Conservation (phyloP, 305 asterid genomes). For the Fraxinus sp. region DNA sequence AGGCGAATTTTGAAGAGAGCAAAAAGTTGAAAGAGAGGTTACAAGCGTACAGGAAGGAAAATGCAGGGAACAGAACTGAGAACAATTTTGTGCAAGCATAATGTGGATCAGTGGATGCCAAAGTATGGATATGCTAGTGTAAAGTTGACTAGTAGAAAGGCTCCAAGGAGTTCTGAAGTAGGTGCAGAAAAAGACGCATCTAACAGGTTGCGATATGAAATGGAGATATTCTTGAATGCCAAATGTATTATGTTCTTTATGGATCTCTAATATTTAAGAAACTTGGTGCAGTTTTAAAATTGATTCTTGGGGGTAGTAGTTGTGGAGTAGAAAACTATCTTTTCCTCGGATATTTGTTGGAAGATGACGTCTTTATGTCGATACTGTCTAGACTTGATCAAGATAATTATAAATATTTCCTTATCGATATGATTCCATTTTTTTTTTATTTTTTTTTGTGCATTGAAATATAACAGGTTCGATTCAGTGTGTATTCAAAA, state of each 20-base stretch:
- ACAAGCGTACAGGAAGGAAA: constrained; percentile 53
- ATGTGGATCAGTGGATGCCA: background rate
- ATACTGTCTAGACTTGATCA: background rate
- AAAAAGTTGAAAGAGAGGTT: constrained; percentile 67
- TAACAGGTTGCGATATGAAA: background rate
- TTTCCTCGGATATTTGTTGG: background rate
- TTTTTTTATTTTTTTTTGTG: background rate
- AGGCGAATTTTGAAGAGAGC: constrained; percentile 85
- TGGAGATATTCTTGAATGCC: background rate
- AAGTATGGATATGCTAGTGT: background rate
- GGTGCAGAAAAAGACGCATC: background rate
- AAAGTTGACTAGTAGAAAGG: background rate
- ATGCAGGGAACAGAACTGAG: constrained; percentile 34
- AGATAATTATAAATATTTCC: background rate
- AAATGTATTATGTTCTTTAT: background rate
- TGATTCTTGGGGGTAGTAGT: too few relatives aligned
- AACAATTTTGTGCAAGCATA: constrained; percentile 31
- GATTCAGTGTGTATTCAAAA: background rate
- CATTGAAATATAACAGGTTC: background rate
- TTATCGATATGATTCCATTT: background rate
- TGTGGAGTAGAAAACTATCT: background rate
- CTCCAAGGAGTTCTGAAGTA: background rate
- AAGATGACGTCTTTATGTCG: background rate
- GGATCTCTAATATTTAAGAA: background rate
- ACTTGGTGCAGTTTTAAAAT: background rate